phyloP scores from a whole-genome alignment of 208 protist genomes.

The Trichomonas tenax region DNA sequence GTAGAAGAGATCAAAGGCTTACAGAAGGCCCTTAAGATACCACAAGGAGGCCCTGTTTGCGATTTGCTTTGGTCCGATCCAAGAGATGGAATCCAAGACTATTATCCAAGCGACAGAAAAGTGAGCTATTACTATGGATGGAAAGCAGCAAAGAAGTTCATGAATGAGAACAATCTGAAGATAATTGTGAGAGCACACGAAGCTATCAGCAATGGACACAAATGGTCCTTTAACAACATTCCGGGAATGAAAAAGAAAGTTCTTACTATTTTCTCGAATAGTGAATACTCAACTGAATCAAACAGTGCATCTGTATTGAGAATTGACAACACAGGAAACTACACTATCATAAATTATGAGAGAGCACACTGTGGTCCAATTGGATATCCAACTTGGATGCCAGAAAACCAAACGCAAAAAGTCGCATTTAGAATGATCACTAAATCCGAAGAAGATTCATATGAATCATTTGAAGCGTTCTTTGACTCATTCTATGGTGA shows the following conservation, averaged over 20 bases:
- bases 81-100: not conserved
- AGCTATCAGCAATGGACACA: not conserved
- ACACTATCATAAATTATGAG: not conserved
- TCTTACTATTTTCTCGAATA: not conserved
- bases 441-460: not conserved
- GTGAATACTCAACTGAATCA: not conserved
- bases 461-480: not conserved
- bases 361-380: not conserved
- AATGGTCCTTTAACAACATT: not conserved
- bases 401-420: not conserved
- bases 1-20: not conserved
- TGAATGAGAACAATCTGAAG: not conserved
- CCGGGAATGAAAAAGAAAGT: not conserved
- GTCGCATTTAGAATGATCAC: not conserved
- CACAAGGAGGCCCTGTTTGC: not conserved
- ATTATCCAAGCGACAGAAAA: not conserved
- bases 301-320: not conserved
- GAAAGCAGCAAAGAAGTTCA: not conserved
- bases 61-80: not conserved
- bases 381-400: not conserved
- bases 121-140: not conserved
- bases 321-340: not conserved
- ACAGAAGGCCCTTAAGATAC: not conserved
- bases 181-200: not conserved
- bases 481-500: not conserved